These are phyloP conservation scores for Lipomyces starkeyi DNA, from an alignment of 805 yeast genomes.

Conservation along the genomic window DNA sequence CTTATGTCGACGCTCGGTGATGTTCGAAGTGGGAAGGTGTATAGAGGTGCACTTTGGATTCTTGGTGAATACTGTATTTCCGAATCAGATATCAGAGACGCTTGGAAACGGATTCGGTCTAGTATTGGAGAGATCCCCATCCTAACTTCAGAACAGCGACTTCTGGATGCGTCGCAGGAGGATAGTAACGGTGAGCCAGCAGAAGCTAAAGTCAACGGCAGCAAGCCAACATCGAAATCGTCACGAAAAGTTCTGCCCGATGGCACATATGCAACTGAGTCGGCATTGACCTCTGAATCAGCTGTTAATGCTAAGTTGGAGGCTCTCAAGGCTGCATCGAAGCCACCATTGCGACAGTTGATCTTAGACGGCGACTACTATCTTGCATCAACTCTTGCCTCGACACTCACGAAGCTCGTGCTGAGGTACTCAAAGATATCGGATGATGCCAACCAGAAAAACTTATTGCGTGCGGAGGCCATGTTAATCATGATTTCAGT, in stretches of 20 bases:
- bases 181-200: conserved; percentile 46
- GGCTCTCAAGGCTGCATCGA: conserved; percentile 48
- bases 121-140: conserved; percentile 93
- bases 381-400: conserved; percentile 83
- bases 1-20: conserved; percentile 66
- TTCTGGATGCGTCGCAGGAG: conserved; percentile 49
- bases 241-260: conserved; percentile 95
- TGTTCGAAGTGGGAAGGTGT: conserved; percentile 86
- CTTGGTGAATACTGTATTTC: conserved; percentile 87
- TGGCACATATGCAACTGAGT: conserved; percentile 97
- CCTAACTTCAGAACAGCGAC: conserved; percentile 69
- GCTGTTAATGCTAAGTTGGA: conserved; percentile 47
- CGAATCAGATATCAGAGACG: conserved; percentile 71
- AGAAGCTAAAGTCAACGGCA: conserved; percentile 45
- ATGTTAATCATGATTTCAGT: conserved; percentile 90
- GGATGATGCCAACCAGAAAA: conserved; percentile 58
- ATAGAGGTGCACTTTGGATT: conserved; percentile 94
- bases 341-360: conserved; percentile 79
- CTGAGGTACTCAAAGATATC: conserved; percentile 70
- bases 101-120: conserved; percentile 85
- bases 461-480: conserved; percentile 94
- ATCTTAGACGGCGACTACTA: conserved; percentile 89
- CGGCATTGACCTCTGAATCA: conserved; percentile 60
- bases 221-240: conserved; percentile 44
- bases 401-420: conserved; percentile 86